A percentile compares a stretch with the other conserved stretches of the same genome.
Evolutionary conservation across 495 filamentous ascomycete species (phyloP).

Genomic region (Xanthoparmelia taractica): DNA sequence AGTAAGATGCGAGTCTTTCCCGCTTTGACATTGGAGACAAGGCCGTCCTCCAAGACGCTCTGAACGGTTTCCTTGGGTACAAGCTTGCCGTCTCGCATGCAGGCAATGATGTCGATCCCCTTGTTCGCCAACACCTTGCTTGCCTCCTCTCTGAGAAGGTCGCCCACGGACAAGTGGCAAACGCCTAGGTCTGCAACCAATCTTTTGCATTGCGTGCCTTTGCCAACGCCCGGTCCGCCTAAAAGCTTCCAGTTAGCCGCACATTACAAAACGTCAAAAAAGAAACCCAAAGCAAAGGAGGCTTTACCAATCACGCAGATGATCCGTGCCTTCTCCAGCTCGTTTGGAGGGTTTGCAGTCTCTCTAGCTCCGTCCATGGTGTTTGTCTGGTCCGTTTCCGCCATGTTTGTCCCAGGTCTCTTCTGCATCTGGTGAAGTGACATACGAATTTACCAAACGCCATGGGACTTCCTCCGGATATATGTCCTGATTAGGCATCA

Average conservation of each 20-base stretch:
- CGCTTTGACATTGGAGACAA: slow-evolving; percentile 23
- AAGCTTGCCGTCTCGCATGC: slow-evolving; percentile 25
- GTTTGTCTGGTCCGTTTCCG: neutral
- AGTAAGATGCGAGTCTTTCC: slow-evolving; percentile 24
- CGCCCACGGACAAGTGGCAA: slow-evolving; percentile 32
- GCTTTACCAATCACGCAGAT: slow-evolving; percentile 17
- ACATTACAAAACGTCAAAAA: too few species aligned
- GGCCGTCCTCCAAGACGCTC: slow-evolving; percentile 3
- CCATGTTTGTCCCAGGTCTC: slow-evolving; percentile 3
- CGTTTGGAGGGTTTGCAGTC: neutral
- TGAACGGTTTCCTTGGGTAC: slow-evolving; percentile 26
- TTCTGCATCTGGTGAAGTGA: neutral
- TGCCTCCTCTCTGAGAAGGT: slow-evolving; percentile 30
- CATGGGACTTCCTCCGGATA: neutral
- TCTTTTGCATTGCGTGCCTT: slow-evolving; percentile 34
- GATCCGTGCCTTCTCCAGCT: slow-evolving; percentile 8
- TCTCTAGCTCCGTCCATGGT: neutral
- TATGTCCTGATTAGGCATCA: neutral
- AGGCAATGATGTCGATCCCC: slow-evolving; percentile 16
- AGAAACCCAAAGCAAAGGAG: neutral
- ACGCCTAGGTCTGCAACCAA: slow-evolving; percentile 11
- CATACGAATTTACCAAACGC: neutral
- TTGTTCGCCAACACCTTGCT: neutral
- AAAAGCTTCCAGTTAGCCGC: slow-evolving; percentile 22
- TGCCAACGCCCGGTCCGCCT: slow-evolving; percentile 35